Percentiles rank a stretch among this genome's conserved stretches.
Conservation (phyloP, 2,329 filamentous ascomycete species). For the Cladosporium velox region DNA sequence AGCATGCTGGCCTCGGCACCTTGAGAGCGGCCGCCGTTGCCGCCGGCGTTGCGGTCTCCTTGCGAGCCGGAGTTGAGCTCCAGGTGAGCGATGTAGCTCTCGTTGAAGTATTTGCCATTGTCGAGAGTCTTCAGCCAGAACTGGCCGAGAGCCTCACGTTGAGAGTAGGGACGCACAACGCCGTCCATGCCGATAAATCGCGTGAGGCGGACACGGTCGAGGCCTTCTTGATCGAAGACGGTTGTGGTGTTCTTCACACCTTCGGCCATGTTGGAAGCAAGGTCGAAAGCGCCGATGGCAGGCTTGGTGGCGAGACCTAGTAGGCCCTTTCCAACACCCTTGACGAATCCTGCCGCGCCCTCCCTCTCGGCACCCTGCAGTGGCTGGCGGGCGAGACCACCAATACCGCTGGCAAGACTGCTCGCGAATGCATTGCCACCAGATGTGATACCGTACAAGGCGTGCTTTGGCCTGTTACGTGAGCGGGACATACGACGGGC, state of each 20-base stretch:
- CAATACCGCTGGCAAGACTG: constrained; percentile 89
- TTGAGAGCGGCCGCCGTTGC: constrained; percentile 17
- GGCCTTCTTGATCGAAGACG: constrained; percentile 90
- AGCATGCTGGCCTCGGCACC: constrained; percentile 60
- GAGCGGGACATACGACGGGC: constrained; percentile 89
- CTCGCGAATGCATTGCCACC: constrained; percentile 94
- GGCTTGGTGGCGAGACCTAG: constrained; percentile 95
- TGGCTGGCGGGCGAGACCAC: constrained; percentile 88
- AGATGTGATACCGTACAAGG: constrained; percentile 91
- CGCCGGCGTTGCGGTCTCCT: constrained; percentile 55
- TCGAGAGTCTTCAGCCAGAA: constrained; percentile 99
- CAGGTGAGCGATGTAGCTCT: constrained; percentile 94
- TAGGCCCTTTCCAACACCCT: constrained; percentile 93
- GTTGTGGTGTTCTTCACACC: constrained; percentile 98
- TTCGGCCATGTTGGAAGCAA: constrained; percentile 95
- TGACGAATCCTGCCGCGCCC: constrained; percentile 91
- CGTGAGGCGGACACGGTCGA: constrained; percentile 90
- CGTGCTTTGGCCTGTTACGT: constrained; percentile 93
- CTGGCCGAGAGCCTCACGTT: constrained; percentile 92
- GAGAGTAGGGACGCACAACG: constrained; percentile 89
- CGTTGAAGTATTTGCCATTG: constrained; percentile 96
- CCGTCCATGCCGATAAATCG: constrained; percentile 91
- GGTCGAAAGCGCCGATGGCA: constrained; percentile 92
- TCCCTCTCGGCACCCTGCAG: constrained; percentile 95
- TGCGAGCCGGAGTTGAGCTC: constrained; percentile 70